Conservation (phyloP, 352 stramenopile species). For the Pythium biforme region DNA sequence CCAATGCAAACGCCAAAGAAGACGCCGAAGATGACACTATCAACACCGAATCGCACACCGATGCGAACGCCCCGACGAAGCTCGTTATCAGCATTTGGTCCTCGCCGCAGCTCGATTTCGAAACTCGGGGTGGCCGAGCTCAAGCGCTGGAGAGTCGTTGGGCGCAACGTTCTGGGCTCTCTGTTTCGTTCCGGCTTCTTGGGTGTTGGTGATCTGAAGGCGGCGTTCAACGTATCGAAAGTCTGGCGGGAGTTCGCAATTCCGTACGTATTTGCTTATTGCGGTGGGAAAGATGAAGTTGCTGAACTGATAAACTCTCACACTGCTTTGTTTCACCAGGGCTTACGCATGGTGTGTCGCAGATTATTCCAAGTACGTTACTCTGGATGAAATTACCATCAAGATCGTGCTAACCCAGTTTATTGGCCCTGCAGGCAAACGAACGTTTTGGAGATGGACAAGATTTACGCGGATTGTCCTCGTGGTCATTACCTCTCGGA, state of each 20-base stretch:
- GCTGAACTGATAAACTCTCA: neutral
- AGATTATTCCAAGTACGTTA: slow-evolving; percentile 30
- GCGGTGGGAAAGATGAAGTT: neutral
- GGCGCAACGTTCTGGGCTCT: slow-evolving; percentile 10
- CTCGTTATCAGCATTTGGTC: slow-evolving; percentile 11
- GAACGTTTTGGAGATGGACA: slow-evolving; percentile 34
- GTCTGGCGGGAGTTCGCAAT: slow-evolving; percentile 27
- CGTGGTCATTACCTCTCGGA: slow-evolving; percentile 75
- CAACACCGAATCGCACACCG: slow-evolving; percentile 13
- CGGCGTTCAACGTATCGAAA: slow-evolving; percentile 22
- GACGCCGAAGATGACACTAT: slow-evolving; percentile 7
- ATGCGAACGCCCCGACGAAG: slow-evolving; percentile 16
- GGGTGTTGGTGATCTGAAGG: slow-evolving; percentile 19
- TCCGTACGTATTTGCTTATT: slow-evolving; percentile 22
- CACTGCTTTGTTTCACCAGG: slow-evolving; percentile 11
- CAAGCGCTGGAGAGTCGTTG: slow-evolving; percentile 21
- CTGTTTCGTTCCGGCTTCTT: slow-evolving; percentile 28
- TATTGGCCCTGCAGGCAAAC: slow-evolving; percentile 40
- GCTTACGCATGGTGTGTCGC: slow-evolving; percentile 31
- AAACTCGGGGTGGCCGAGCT: slow-evolving; percentile 12
- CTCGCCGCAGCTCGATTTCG: slow-evolving; percentile 13
- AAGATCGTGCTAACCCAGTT: neutral
- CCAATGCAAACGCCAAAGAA: slow-evolving; percentile 1
- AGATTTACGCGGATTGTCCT: slow-evolving; percentile 57
- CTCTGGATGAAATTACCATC: too few relatives aligned